Evolutionary conservation across 2,329 filamentous ascomycete genomes (phyloP).

Genomic region (Chaetomiaceae sp.): DNA sequence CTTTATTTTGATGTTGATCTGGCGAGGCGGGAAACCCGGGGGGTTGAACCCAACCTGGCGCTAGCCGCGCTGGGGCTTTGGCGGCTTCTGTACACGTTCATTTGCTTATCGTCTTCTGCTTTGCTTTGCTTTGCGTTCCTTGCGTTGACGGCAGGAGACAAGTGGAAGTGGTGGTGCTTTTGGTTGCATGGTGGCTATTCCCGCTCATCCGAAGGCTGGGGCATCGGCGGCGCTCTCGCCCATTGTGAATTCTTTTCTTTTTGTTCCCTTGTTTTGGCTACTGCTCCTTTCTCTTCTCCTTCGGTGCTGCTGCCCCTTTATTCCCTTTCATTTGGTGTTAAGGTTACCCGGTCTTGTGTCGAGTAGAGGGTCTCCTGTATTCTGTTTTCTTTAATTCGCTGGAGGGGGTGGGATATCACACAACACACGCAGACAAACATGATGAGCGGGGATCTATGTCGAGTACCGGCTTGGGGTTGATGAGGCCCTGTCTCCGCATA

Average conservation of each 20-base stretch:
- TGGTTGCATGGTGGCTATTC: conserved; percentile 8
- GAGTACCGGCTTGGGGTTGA: too few relatives aligned
- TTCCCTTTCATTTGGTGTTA: conserved; percentile 11
- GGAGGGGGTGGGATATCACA: too few relatives aligned
- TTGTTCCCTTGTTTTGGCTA: not conserved
- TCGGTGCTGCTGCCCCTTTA: too few relatives aligned
- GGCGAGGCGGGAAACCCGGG: too few relatives aligned
- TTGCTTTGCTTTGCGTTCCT: not conserved
- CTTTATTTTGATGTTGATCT: too few relatives aligned
- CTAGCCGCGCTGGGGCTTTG: conserved; percentile 1
- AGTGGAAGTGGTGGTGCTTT: conserved; percentile 6
- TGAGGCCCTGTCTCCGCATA: conserved; percentile 4
- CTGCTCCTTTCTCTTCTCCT: not conserved
- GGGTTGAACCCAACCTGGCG: conserved; percentile 3
- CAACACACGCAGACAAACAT: too few relatives aligned
- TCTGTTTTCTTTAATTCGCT: too few relatives aligned
- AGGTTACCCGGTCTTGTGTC: conserved; percentile 7
- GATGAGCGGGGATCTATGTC: too few relatives aligned
- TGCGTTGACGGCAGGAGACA: not conserved
- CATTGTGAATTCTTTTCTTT: not conserved
- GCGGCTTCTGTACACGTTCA: conserved; percentile 11
- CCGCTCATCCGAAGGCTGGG: conserved; percentile 7
- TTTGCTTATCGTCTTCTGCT: too few relatives aligned
- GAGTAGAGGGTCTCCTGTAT: too few relatives aligned
- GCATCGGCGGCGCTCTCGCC: conserved; percentile 9